A percentile compares a stretch with the other conserved stretches of the same genome.
These are phyloP conservation scores for Colletotrichum tanaceti DNA, from an alignment of 2,329 filamentous ascomycete species.

Conservation along the genomic window DNA sequence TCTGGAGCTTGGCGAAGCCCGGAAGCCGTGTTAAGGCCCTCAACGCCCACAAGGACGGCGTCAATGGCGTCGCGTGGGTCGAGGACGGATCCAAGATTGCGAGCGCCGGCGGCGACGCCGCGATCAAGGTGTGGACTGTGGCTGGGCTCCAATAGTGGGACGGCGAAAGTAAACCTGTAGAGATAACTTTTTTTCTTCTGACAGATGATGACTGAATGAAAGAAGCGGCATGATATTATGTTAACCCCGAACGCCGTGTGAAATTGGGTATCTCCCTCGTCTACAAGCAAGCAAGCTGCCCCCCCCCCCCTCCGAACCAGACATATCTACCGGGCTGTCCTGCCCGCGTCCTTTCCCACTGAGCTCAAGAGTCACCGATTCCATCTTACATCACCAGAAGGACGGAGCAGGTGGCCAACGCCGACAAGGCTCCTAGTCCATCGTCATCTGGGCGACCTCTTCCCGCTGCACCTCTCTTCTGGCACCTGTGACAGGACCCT, in stretches of 20 bases:
- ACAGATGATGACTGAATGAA: constrained; percentile 26
- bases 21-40: constrained; percentile 84
- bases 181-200: constrained; percentile 11
- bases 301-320: background rate
- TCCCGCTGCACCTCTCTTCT: constrained; percentile 49
- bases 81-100: constrained; percentile 73
- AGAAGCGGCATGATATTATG: constrained; percentile 31
- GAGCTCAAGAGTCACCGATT: constrained; percentile 3
- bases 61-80: constrained; percentile 88
- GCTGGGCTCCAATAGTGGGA: constrained; percentile 60
- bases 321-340: background rate
- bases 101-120: constrained; percentile 86
- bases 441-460: constrained; percentile 52
- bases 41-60: constrained; percentile 96
- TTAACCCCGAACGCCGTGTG: constrained; percentile 23
- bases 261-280: constrained; percentile 32
- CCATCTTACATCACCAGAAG: constrained; percentile 4
- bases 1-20: constrained; percentile 89
- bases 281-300: constrained; percentile 11
- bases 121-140: constrained; percentile 88
- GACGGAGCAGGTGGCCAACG: background rate
- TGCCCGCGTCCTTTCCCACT: background rate
- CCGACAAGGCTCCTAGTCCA: constrained; percentile 50
- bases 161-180: constrained; percentile 3
- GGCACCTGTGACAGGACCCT: background rate